A percentile compares a stretch with the other conserved stretches of the same genome.
These are phyloP conservation scores for Suhomyces xylopsoci DNA, from an alignment of 805 yeast species.

Conservation along the genomic window DNA sequence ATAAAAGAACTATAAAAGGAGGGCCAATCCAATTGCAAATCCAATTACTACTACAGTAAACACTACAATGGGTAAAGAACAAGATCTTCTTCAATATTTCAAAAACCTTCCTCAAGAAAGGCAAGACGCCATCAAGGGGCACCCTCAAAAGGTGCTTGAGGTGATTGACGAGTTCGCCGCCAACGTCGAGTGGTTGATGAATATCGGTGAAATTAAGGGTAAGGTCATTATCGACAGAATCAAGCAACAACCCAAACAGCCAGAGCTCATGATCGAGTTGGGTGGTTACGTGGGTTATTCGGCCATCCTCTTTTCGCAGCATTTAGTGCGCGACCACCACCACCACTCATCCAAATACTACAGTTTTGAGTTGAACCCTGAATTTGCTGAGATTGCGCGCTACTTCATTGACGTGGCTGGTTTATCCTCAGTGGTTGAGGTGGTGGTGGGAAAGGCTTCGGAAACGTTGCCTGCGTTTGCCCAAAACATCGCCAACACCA, in stretches of 20 bases:
- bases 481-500: slow-evolving; percentile 9
- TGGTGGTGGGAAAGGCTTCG: slow-evolving; percentile 33
- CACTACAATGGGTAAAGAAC: slow-evolving; percentile 17
- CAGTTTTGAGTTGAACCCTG: slow-evolving; percentile 30
- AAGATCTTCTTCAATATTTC: slow-evolving; percentile 21
- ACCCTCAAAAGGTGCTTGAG: slow-evolving; percentile 31
- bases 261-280: slow-evolving; percentile 28
- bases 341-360: slow-evolving; percentile 24
- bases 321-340: slow-evolving; percentile 17
- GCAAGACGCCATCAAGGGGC: slow-evolving; percentile 21
- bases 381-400: slow-evolving; percentile 29
- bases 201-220: slow-evolving; percentile 31
- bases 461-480: slow-evolving; percentile 25
- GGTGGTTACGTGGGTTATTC: slow-evolving; percentile 38
- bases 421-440: slow-evolving; percentile 24
- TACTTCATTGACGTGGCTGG: slow-evolving; percentile 34
- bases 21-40: too few species aligned
- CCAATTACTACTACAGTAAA: neutral
- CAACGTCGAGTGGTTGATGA: slow-evolving; percentile 22
- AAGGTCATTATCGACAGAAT: slow-evolving; percentile 22
- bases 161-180: slow-evolving; percentile 26
- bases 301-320: slow-evolving; percentile 33
- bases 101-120: slow-evolving; percentile 19
- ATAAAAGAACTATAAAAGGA: neutral
- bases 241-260: slow-evolving; percentile 12